These are phyloP conservation scores for Gracilaria vermiculophylla DNA, from an alignment of 23 red algal species.

Conservation along the genomic window DNA sequence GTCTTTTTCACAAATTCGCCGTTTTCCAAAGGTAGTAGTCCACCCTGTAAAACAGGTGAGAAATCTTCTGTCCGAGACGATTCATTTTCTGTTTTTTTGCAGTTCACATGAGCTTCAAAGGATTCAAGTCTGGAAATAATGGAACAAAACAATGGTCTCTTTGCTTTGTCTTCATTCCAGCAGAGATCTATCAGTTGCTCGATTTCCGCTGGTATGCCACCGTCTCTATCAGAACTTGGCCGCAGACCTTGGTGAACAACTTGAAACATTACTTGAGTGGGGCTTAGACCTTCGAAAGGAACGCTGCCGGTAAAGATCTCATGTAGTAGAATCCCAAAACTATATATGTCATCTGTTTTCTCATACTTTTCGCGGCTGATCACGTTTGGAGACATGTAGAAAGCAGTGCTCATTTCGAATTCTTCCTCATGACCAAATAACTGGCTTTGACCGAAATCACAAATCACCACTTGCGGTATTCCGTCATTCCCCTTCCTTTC, in stretches of 20 bases:
- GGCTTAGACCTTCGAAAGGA: conserved; percentile 62
- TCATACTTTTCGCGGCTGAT: conserved; percentile 59
- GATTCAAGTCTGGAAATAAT: conserved; percentile 18
- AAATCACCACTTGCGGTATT: conserved; percentile 61
- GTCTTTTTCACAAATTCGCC: background rate
- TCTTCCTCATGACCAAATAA: conserved; percentile 31
- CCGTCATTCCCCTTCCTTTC: conserved; percentile 24
- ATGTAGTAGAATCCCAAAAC: conserved; percentile 70
- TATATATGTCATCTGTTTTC: conserved; percentile 67
- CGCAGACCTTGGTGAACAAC: conserved; percentile 32
- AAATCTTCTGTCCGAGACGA: background rate
- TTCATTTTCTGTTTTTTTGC: background rate
- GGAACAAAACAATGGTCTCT: conserved; percentile 9
- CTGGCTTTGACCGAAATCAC: conserved; percentile 83
- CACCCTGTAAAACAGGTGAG: background rate
- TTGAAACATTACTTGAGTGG: conserved; percentile 82
- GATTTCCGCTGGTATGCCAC: background rate
- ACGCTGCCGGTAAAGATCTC: conserved; percentile 71
- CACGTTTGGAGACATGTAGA: conserved; percentile 81
- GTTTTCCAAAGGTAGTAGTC: background rate
- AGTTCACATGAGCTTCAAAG: background rate
- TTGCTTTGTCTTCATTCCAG: conserved; percentile 12
- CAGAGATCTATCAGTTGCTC: conserved; percentile 5
- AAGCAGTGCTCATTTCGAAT: conserved; percentile 54
- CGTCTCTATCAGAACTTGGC: conserved; percentile 9